Evolutionary conservation across 2,329 filamentous ascomycete genomes (phyloP).

Genomic region (Colletotrichum neosansevieriae): DNA sequence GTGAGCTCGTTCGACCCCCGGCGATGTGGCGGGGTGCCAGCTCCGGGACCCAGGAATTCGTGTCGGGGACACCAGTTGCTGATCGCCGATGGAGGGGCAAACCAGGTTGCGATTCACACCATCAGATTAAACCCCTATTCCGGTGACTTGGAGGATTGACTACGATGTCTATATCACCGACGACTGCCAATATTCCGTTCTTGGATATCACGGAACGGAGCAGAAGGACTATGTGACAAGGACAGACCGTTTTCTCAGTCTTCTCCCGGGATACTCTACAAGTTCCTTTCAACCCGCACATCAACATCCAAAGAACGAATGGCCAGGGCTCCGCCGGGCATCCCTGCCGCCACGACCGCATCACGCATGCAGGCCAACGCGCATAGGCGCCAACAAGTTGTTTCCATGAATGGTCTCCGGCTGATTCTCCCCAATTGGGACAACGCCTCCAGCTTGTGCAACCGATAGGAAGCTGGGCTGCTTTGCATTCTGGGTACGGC

Average conservation of each 20-base stretch:
- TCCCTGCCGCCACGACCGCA: constrained; percentile 36
- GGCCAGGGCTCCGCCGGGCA: constrained; percentile 17
- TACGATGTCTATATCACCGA: constrained; percentile 28
- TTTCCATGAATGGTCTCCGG: constrained; percentile 4
- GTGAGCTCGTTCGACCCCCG: constrained; percentile 15
- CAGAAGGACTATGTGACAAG: not conserved
- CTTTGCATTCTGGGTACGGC: not conserved
- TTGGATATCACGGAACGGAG: not conserved
- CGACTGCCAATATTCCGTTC: not conserved
- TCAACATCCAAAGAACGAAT: not conserved
- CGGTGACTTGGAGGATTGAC: constrained; percentile 4
- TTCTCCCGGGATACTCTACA: not conserved
- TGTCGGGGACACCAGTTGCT: constrained; percentile 19
- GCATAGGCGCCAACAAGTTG: constrained; percentile 40
- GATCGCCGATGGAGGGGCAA: constrained; percentile 26
- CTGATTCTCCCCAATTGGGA: constrained; percentile 4
- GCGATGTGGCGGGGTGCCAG: constrained; percentile 21
- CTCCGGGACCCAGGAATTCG: constrained; percentile 31
- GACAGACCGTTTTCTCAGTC: not conserved
- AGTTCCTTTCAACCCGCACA: not conserved
- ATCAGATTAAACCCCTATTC: not conserved
- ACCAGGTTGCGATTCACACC: constrained; percentile 3
- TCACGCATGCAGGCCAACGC: constrained; percentile 38
- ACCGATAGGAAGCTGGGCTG: constrained; percentile 3
- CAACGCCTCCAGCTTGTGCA: constrained; percentile 3